Percentiles rank a stretch among this genome's conserved stretches.
phyloP scores from a whole-genome alignment of 805 yeast species.

The Barnettozyma vustinii region DNA sequence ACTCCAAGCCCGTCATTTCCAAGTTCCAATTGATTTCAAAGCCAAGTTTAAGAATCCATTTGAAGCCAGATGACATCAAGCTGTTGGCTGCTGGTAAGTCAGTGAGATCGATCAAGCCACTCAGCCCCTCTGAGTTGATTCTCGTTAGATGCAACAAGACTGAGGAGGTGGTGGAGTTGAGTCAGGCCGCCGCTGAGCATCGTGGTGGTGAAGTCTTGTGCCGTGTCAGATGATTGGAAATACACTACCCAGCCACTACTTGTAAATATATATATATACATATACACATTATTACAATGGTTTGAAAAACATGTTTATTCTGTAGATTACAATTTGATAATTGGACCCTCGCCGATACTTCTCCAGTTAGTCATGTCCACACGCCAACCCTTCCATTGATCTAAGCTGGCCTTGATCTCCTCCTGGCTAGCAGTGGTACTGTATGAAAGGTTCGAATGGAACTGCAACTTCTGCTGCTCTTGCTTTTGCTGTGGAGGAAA shows the following conservation, averaged over 20 bases:
- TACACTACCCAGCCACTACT: neutral
- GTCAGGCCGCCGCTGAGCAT: conserved; percentile 77
- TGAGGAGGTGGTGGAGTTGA: conserved; percentile 59
- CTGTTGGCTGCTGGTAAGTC: conserved; percentile 71
- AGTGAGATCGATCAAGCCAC: conserved; percentile 70
- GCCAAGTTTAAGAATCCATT: conserved; percentile 73
- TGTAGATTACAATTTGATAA: conserved; percentile 38
- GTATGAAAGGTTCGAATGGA: conserved; percentile 15
- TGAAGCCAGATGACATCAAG: conserved; percentile 58
- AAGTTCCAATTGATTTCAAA: conserved; percentile 71
- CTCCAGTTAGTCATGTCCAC: conserved; percentile 85
- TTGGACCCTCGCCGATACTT: conserved; percentile 60
- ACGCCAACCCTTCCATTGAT: conserved; percentile 80
- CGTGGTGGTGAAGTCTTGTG: conserved; percentile 76
- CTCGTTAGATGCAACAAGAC: conserved; percentile 50
- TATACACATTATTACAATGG: neutral
- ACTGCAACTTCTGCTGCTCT: no score
- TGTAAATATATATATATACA: conserved; percentile 5
- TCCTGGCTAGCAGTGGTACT: conserved; percentile 34
- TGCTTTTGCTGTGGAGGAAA: neutral
- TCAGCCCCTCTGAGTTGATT: conserved; percentile 85
- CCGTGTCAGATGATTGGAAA: conserved; percentile 48
- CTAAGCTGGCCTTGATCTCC: conserved; percentile 50
- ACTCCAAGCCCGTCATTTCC: conserved; percentile 70
- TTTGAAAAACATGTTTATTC: neutral